phyloP scores from a whole-genome alignment of 768 basidiomycete species.

The Hericium coralloides region DNA sequence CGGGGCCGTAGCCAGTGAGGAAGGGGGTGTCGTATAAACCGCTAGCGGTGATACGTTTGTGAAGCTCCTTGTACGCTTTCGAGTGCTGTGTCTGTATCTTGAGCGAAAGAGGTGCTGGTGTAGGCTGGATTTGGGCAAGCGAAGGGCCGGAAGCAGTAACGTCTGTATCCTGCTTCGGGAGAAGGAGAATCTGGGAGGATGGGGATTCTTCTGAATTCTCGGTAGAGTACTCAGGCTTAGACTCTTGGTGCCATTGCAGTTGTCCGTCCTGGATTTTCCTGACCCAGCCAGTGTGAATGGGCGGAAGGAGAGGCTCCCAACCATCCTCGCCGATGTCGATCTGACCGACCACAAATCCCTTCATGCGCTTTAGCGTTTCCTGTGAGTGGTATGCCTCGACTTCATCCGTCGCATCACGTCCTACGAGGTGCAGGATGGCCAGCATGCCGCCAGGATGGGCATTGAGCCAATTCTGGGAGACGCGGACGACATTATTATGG shows the following conservation, averaged over 20 bases:
- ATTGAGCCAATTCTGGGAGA: slow-evolving; percentile 70
- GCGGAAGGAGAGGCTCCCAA: slow-evolving; percentile 80
- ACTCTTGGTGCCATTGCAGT: slow-evolving; percentile 8
- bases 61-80: slow-evolving; percentile 72
- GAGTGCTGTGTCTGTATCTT: slow-evolving; percentile 59
- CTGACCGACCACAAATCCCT: slow-evolving; percentile 58
- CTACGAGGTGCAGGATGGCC: slow-evolving; percentile 89
- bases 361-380: slow-evolving; percentile 44
- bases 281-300: slow-evolving; percentile 80
- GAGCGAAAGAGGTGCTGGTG: slow-evolving; percentile 44
- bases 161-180: slow-evolving; percentile 30
- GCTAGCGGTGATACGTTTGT: slow-evolving; percentile 60
- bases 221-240: slow-evolving; percentile 16
- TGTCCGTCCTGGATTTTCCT: slow-evolving; percentile 36
- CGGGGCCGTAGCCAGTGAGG: slow-evolving; percentile 83
- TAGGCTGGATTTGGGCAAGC: slow-evolving; percentile 38
- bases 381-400: slow-evolving; percentile 84
- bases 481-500: slow-evolving; percentile 49
- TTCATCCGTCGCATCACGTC: slow-evolving; percentile 91
- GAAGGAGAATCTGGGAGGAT: slow-evolving; percentile 54
- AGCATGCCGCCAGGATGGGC: slow-evolving; percentile 87
- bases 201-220: slow-evolving; percentile 14
- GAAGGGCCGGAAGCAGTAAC: slow-evolving; percentile 29
- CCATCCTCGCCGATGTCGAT: slow-evolving; percentile 42
- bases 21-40: slow-evolving; percentile 84